Conservation (phyloP, 345 rosid genomes). For the Ceriops zippeliana region DNA sequence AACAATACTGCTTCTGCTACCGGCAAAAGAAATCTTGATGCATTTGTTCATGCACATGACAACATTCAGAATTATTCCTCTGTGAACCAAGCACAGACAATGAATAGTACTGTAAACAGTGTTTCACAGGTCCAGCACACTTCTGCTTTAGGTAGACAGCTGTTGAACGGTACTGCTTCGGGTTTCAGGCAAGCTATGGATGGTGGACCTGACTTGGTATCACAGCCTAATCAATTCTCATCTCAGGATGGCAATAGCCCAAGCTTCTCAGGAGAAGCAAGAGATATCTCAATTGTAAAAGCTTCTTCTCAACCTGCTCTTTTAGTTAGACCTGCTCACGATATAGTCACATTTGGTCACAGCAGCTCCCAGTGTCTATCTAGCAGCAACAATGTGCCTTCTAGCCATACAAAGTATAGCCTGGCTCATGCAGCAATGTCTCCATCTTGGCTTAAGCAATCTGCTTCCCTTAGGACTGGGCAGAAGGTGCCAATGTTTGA, state of each 20-base stretch:
- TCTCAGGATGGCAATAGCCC: constrained; percentile 27
- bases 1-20: constrained; percentile 15
- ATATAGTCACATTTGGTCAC: constrained; percentile 19
- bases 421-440: constrained; percentile 20
- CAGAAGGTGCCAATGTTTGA: constrained; percentile 42
- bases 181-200: constrained; percentile 26
- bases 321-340: constrained; percentile 20
- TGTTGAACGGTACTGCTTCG: constrained; percentile 22
- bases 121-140: constrained; percentile 16
- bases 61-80: constrained; percentile 24
- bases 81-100: constrained; percentile 34
- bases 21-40: constrained; percentile 18
- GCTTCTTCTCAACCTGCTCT: constrained; percentile 24
- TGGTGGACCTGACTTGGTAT: constrained; percentile 24
- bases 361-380: constrained; percentile 26
- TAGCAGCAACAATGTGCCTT: constrained; percentile 15
- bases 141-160: constrained; percentile 15
- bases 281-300: constrained; percentile 22
- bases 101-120: constrained; percentile 18
- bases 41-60: constrained; percentile 14
- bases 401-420: constrained; percentile 18
- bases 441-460: constrained; percentile 66
- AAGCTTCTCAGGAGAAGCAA: constrained; percentile 22
- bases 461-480: constrained; percentile 61
- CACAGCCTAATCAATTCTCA: constrained; percentile 23